These are phyloP conservation scores for Fonsecaea erecta DNA, from an alignment of 2,329 filamentous ascomycete genomes.

Conservation along the genomic window DNA sequence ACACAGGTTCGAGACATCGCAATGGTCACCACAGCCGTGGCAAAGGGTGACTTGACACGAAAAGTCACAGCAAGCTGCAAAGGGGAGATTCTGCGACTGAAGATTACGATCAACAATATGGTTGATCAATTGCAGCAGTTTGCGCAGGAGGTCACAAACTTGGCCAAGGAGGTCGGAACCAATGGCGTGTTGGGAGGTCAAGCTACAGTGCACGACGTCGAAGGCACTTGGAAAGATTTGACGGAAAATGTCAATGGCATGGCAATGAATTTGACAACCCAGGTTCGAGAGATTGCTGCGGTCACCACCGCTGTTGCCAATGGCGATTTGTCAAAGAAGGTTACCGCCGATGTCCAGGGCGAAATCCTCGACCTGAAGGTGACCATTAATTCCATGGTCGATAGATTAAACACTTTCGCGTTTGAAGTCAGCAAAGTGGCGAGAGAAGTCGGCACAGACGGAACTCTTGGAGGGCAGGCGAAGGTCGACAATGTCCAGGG, in stretches of 20 bases:
- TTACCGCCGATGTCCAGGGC: constrained; percentile 88
- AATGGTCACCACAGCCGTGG: constrained; percentile 70
- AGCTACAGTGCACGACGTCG: constrained; percentile 92
- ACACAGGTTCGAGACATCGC: constrained; percentile 95
- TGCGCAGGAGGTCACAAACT: constrained; percentile 93
- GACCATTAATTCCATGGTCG: constrained; percentile 75
- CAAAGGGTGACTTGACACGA: constrained; percentile 88
- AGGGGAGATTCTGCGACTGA: constrained; percentile 91
- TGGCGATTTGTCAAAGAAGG: constrained; percentile 94
- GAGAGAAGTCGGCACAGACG: constrained; percentile 67
- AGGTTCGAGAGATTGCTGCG: constrained; percentile 95
- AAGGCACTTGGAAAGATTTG: constrained; percentile 95
- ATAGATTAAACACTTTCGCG: constrained; percentile 66
- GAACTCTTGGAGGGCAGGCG: constrained; percentile 66
- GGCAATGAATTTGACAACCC: constrained; percentile 96
- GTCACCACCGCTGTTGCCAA: constrained; percentile 94
- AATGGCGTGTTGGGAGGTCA: constrained; percentile 93
- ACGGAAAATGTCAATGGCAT: constrained; percentile 97
- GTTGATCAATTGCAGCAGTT: constrained; percentile 97
- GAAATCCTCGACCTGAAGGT: constrained; percentile 95
- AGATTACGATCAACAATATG: constrained; percentile 99
- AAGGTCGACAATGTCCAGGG: constrained; percentile 68
- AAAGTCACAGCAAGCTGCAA: constrained; percentile 93
- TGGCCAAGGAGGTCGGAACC: constrained; percentile 94
- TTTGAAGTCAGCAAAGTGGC: constrained; percentile 70